phyloP scores from a whole-genome alignment of 371 early-diverging fungal genomes.

The Mucor mucedo region DNA sequence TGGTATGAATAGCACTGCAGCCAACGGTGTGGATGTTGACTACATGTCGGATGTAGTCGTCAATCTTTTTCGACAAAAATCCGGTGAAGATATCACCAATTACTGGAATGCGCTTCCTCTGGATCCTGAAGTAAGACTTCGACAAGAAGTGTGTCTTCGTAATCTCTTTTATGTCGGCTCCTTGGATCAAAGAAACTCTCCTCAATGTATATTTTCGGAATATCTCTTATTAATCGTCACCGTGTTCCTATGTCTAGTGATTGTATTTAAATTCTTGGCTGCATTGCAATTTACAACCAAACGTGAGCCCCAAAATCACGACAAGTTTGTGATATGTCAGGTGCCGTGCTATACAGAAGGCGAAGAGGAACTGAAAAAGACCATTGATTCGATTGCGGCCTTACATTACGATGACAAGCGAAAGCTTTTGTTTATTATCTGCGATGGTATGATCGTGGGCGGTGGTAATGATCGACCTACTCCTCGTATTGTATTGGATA shows the following conservation, averaged over 20 bases:
- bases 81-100: slow-evolving; percentile 68
- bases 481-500: slow-evolving; percentile 84
- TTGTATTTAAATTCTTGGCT: slow-evolving; percentile 89
- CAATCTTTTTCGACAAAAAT: slow-evolving; percentile 60
- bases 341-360: slow-evolving; percentile 89
- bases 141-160: slow-evolving; percentile 68
- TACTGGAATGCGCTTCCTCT: slow-evolving; percentile 52
- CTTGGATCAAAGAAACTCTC: slow-evolving; percentile 79
- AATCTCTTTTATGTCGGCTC: slow-evolving; percentile 83
- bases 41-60: slow-evolving; percentile 59
- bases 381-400: slow-evolving; percentile 73
- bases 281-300: slow-evolving; percentile 78
- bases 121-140: slow-evolving; percentile 30
- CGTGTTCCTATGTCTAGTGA: slow-evolving; percentile 75
- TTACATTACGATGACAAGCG: slow-evolving; percentile 73
- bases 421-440: slow-evolving; percentile 81
- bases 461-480: slow-evolving; percentile 91
- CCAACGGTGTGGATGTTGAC: slow-evolving; percentile 32
- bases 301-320: slow-evolving; percentile 82
- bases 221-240: slow-evolving; percentile 82
- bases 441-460: slow-evolving; percentile 90
- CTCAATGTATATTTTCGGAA: slow-evolving; percentile 82
- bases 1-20: slow-evolving; percentile 21
- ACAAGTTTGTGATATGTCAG: slow-evolving; percentile 92
- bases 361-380: slow-evolving; percentile 72